Percentiles rank a stretch among this genome's conserved stretches.
Evolutionary conservation across 331 rosid species (phyloP).

Genomic region (Ulmus americana): DNA sequence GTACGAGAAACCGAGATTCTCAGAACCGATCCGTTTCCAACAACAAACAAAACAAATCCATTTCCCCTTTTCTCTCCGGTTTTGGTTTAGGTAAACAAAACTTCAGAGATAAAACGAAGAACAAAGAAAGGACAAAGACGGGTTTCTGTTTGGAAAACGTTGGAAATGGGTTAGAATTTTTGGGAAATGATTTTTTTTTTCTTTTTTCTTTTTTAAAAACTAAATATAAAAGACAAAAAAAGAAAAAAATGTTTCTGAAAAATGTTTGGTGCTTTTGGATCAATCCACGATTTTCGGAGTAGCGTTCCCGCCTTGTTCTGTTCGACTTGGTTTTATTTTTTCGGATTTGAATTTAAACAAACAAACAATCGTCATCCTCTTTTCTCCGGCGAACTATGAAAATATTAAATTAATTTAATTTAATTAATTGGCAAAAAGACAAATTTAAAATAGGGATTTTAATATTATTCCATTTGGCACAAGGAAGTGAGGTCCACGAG

Average conservation of each 20-base stretch:
- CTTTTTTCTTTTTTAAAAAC: background rate
- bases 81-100: too few relatives aligned
- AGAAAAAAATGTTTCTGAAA: constrained; percentile 2
- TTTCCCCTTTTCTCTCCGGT: background rate
- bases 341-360: constrained; percentile 10
- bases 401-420: background rate
- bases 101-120: too few relatives aligned
- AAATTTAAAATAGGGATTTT: too few relatives aligned
- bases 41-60: constrained; percentile 5
- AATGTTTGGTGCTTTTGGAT: constrained; percentile 11
- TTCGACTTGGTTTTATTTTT: constrained; percentile 11
- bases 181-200: background rate
- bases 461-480: too few relatives aligned
- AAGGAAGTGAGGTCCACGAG: constrained; percentile 1
- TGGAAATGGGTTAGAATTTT: too few relatives aligned
- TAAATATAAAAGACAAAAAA: background rate
- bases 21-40: constrained; percentile 22
- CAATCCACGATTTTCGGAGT: constrained; percentile 30
- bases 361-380: background rate
- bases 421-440: background rate
- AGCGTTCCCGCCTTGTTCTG: constrained; percentile 42
- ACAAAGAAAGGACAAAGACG: too few relatives aligned
- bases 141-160: too few relatives aligned
- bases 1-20: constrained; percentile 5
- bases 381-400: background rate